Conservation (phyloP, 257 asterid genomes). For the Solanum bukasovii region DNA sequence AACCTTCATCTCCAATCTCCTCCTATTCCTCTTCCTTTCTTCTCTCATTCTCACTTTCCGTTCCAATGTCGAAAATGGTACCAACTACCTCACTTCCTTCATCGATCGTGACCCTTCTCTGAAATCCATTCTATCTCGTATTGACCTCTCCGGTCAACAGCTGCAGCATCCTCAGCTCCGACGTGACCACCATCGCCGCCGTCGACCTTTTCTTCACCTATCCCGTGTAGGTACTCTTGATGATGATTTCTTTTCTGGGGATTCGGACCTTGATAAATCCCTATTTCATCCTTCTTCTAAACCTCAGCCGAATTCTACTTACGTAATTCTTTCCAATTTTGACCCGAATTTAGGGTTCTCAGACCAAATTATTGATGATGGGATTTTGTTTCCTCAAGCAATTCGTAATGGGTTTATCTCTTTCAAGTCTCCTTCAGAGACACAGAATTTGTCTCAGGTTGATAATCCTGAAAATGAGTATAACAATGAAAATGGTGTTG, state of each 20-base stretch:
- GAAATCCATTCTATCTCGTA: slow-evolving; percentile 65
- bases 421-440: slow-evolving; percentile 30
- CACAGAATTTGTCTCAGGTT: neutral
- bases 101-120: slow-evolving; percentile 65
- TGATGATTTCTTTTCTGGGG: slow-evolving; percentile 88
- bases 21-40: slow-evolving; percentile 51
- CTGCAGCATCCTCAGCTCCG: slow-evolving; percentile 8
- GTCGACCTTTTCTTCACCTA: slow-evolving; percentile 80
- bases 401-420: slow-evolving; percentile 32
- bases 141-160: slow-evolving; percentile 33
- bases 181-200: slow-evolving; percentile 35
- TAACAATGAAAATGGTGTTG: slow-evolving; percentile 16
- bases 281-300: slow-evolving; percentile 47
- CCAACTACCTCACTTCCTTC: slow-evolving; percentile 64
- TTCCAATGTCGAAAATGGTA: slow-evolving; percentile 53
- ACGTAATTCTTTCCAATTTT: slow-evolving; percentile 31
- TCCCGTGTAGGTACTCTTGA: slow-evolving; percentile 81
- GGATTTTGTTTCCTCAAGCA: slow-evolving; percentile 22
- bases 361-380: slow-evolving; percentile 29
- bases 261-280: slow-evolving; percentile 71
- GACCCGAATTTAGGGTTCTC: slow-evolving; percentile 35
- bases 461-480: neutral
- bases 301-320: slow-evolving; percentile 33
- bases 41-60: slow-evolving; percentile 56
- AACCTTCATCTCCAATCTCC: slow-evolving; percentile 34